Base-by-base conservation (phyloP, 495 filamentous ascomycete species). In the Alectoria sarmentosa region DNA sequence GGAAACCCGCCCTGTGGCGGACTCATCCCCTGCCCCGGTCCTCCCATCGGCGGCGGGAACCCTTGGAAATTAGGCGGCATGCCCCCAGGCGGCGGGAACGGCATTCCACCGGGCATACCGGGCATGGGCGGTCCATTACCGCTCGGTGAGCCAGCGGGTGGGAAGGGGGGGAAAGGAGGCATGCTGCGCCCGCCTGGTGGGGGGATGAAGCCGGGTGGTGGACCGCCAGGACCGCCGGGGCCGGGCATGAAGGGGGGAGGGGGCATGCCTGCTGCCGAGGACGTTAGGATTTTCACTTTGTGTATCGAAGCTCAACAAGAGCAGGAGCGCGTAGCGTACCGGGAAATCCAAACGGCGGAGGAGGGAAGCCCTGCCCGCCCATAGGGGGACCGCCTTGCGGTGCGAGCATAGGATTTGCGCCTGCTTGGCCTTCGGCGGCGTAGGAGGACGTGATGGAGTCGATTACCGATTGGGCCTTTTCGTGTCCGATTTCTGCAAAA, bases 401-500 rank as follows among this genome's bases (percentile, higher is more conserved):
- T 28, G 79, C 84, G 66, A 93, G 83, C 79, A 92, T 90, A 46
- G 90, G 92, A 74, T 95, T 96, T 37, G 86, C 83, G 69, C 86
- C 82, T 62, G 88, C 83, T 75, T 96, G 90, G 72, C 94, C 94
- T 74, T 94, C 94, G 67, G 91, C 92, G 54, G 88, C 88, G 82
- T 98, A 98, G 36, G 92, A 94, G 44, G 85, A 88, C 19, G 94
- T 98, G 76, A 98, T 98, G 62, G 86, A 90, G 79, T 98, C 94
- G 74, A 98, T 98, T 62, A 98, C 95, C 42, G 87, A 92, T 76
- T 98, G 94, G 36, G 95, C 93, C 77, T 98, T 96, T 77, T 98
- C 94, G 76, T 97, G 93, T 62, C 92, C 92, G 75, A 99, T 97
- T 80, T 96, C 92, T 95, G 73, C 3, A 42, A 26, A 17, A 15